These are phyloP conservation scores for Cucurbita argyrosperma DNA, from an alignment of 306 rosid genomes.

Conservation along the genomic window DNA sequence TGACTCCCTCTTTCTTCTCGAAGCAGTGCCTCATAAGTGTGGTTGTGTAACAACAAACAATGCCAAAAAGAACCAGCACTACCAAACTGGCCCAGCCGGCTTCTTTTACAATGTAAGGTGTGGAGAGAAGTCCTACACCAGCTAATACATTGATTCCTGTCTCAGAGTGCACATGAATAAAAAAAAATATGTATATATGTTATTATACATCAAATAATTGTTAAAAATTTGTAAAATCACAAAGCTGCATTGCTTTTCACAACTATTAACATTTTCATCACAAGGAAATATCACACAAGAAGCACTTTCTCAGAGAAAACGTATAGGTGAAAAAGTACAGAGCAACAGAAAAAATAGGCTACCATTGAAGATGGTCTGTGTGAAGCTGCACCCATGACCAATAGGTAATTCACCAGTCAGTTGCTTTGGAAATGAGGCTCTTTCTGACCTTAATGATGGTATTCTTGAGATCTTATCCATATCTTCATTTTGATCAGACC, in stretches of 20 bases:
- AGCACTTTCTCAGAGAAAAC: background rate
- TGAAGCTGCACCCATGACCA: constrained; percentile 57
- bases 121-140: constrained; percentile 70
- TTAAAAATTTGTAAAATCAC: background rate
- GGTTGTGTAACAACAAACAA: constrained; percentile 70
- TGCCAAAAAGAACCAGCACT: constrained; percentile 49
- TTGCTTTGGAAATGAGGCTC: constrained; percentile 35
- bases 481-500: constrained; percentile 13
- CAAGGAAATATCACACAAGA: background rate
- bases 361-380: constrained; percentile 83
- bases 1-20: constrained; percentile 49
- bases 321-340: background rate
- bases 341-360: background rate
- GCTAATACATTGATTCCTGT: constrained; percentile 74
- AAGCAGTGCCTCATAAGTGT: constrained; percentile 65
- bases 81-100: constrained; percentile 68
- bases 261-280: background rate
- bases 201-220: no score
- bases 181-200: background rate
- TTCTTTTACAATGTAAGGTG: constrained; percentile 53
- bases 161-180: background rate
- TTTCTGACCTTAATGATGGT: constrained; percentile 38
- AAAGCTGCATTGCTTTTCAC: background rate
- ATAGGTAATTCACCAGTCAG: constrained; percentile 39
- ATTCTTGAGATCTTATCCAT: constrained; percentile 19